Evolutionary conservation across 1,284 basidiomycete species (phyloP), one percentile per base, ranked within the genome.

Genomic region (Apiotrichum gamsii): DNA sequence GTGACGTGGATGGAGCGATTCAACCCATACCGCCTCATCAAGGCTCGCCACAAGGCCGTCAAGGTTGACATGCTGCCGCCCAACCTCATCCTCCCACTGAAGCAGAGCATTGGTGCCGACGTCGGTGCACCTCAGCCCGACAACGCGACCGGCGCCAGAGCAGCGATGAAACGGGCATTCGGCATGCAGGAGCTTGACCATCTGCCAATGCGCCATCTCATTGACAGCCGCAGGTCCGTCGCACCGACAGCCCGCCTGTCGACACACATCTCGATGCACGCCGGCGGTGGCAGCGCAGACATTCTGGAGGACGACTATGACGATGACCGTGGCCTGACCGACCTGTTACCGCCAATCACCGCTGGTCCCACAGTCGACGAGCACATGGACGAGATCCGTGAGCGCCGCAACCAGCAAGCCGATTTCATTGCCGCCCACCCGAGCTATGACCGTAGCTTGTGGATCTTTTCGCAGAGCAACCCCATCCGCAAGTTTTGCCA

Each of bases 381-480:
- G 46, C 62, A 66, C 42, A 50, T 60, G 57, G 84, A 90, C 56
- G 78, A 77, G 9, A 54, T 80, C 32, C 79, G 83, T 47, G 87
- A 95, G 67, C 80, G 80, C 9, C 79, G 83, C n/a, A 87, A 87
- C 13, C 81, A 82, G 62, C 86, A 85, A 62, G 85, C 87, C 0
- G 86, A 89, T 56, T 90, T 95, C 65, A 95, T 97, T 57, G 81
- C 81, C 3, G 80, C 84, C 37, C 86, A 97, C 72, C 90, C 94
- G 0, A 82, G 84, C 1, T 98, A 87, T 62, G 94, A 97, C 72
- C 85, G 84, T 62, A 82, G 87, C 0, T 85, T 96, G 58, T 96
- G 89, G 84, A 57, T 95, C 9, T 86, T 97, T 66, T 82, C 84
- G 3, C 90, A 95, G 71, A 80, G 80, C 59, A 91, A 86, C 57